Percentiles rank a stretch among this genome's conserved stretches.
Evolutionary conservation across 371 early-diverging fungal species (phyloP).

Genomic region (Cokeromyces recurvatus): DNA sequence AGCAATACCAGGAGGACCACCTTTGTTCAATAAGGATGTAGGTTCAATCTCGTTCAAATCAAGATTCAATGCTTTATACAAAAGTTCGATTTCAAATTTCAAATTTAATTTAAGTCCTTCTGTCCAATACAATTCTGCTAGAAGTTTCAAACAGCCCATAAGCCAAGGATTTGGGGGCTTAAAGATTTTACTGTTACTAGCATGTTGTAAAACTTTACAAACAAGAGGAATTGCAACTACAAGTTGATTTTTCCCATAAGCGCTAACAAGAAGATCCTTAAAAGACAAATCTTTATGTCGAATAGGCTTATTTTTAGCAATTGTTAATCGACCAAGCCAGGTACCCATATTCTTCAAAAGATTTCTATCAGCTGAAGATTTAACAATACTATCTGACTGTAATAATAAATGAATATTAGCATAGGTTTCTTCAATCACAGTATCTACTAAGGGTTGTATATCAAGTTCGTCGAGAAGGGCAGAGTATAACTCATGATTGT

Average conservation of each 20-base stretch:
- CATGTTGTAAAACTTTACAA: slow-evolving; percentile 93
- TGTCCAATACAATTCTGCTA: slow-evolving; percentile 89
- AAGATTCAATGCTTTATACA: slow-evolving; percentile 83
- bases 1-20: slow-evolving; percentile 40
- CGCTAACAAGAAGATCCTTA: slow-evolving; percentile 89
- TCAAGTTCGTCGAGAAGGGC: slow-evolving; percentile 70
- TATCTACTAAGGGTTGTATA: slow-evolving; percentile 50
- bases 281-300: slow-evolving; percentile 89
- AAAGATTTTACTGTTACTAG: slow-evolving; percentile 78
- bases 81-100: slow-evolving; percentile 95
- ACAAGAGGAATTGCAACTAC: slow-evolving; percentile 96
- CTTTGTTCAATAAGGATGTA: slow-evolving; percentile 59
- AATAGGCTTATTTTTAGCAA: slow-evolving; percentile 90
- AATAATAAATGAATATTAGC: slow-evolving; percentile 76
- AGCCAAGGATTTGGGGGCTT: slow-evolving; percentile 97
- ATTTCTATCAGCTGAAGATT: slow-evolving; percentile 81
- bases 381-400: slow-evolving; percentile 82
- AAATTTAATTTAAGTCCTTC: slow-evolving; percentile 90
- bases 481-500: slow-evolving; percentile 86
- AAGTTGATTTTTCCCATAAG: slow-evolving; percentile 77
- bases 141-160: slow-evolving; percentile 85
- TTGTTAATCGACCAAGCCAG: slow-evolving; percentile 93
- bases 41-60: slow-evolving; percentile 85
- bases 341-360: slow-evolving; percentile 91
- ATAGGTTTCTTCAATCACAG: slow-evolving; percentile 85